Evolutionary conservation across 2,329 filamentous ascomycete species (phyloP).

Genomic region (Fusarium sacchari): DNA sequence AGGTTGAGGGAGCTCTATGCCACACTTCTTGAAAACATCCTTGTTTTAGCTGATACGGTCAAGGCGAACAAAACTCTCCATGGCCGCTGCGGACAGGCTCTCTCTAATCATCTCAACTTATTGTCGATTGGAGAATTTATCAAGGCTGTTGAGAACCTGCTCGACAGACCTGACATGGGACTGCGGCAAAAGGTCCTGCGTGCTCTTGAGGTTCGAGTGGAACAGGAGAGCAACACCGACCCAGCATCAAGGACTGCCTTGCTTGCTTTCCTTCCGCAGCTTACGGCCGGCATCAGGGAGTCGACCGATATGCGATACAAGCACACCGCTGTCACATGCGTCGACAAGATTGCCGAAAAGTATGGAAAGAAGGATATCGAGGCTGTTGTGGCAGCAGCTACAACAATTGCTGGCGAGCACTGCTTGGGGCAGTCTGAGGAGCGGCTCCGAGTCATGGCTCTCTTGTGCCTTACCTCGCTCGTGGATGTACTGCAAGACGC

Average conservation of each 20-base stretch:
- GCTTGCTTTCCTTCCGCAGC: slow-evolving; percentile 80
- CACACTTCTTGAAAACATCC: slow-evolving; percentile 71
- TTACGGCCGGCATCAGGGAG: slow-evolving; percentile 79
- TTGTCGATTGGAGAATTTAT: slow-evolving; percentile 90
- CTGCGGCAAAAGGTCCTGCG: slow-evolving; percentile 82
- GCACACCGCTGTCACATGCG: slow-evolving; percentile 85
- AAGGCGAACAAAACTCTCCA: slow-evolving; percentile 66
- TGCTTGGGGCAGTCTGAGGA: slow-evolving; percentile 80
- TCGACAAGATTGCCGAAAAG: slow-evolving; percentile 92
- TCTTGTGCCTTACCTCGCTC: slow-evolving; percentile 88
- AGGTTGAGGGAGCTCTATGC: slow-evolving; percentile 76
- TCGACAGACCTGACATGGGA: slow-evolving; percentile 78
- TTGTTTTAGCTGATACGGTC: slow-evolving; percentile 73
- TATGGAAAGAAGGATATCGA: slow-evolving; percentile 92
- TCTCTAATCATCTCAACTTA: slow-evolving; percentile 84
- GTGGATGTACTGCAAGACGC: slow-evolving; percentile 88
- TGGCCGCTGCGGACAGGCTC: slow-evolving; percentile 71
- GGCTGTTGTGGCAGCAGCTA: slow-evolving; percentile 78
- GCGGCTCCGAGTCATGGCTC: slow-evolving; percentile 81
- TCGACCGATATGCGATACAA: slow-evolving; percentile 80
- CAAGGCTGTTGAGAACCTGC: slow-evolving; percentile 83
- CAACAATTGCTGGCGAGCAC: slow-evolving; percentile 78
- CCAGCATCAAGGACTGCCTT: slow-evolving; percentile 73
- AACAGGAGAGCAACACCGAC: slow-evolving; percentile 76
- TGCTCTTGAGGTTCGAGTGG: slow-evolving; percentile 82